Evolutionary conservation across 495 filamentous ascomycete genomes (phyloP).

Genomic region (Monascus purpureus): DNA sequence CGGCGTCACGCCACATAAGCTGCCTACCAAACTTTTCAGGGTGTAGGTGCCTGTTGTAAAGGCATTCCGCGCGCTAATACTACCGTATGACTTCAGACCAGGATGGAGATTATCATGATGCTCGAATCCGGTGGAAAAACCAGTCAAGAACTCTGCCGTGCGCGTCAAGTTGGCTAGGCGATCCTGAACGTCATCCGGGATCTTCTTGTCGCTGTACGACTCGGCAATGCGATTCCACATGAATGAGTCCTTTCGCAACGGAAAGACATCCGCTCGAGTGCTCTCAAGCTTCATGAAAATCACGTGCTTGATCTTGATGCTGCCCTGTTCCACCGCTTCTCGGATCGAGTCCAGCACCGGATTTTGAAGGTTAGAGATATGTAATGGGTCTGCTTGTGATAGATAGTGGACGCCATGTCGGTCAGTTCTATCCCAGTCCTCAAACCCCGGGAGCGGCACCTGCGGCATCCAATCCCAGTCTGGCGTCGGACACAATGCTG

Average conservation of each 20-base stretch:
- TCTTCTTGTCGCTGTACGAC: constrained; percentile 14
- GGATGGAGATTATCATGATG: constrained; percentile 7
- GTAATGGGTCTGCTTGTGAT: constrained; percentile 24
- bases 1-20: constrained; percentile 32
- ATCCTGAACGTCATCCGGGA: constrained; percentile 14
- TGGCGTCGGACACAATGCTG: constrained; percentile 12
- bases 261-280: constrained; percentile 35
- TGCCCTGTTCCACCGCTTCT: constrained; percentile 14
- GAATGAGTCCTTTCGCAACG: constrained; percentile 26
- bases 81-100: constrained; percentile 21
- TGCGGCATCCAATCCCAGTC: constrained; percentile 19
- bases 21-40: constrained; percentile 31
- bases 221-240: constrained; percentile 26
- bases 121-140: constrained; percentile 24
- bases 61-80: constrained; percentile 28
- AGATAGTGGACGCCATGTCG: constrained; percentile 19
- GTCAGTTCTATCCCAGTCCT: constrained; percentile 17
- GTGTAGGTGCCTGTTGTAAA: constrained; percentile 33
- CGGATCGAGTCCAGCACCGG: constrained; percentile 21
- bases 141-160: constrained; percentile 29
- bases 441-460: constrained; percentile 13
- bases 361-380: constrained; percentile 31
- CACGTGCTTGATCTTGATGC: constrained; percentile 35
- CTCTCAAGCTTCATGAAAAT: constrained; percentile 34
- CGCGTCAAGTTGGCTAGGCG: constrained; percentile 27